Conservation (phyloP, 2,329 filamentous ascomycete species). For the Tolypocladium endophyticum region DNA sequence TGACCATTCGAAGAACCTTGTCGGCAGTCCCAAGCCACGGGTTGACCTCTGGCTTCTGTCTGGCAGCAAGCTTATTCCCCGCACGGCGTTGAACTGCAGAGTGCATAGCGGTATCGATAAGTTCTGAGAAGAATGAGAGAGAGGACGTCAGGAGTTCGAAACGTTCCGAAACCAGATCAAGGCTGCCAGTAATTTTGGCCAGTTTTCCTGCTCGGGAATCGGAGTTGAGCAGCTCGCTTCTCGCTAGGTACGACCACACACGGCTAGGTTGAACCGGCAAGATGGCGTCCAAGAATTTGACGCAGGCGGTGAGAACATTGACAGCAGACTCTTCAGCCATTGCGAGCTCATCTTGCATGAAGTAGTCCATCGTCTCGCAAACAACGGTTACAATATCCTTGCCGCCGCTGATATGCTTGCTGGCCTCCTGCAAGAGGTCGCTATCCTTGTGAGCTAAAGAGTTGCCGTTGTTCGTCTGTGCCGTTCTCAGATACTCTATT, state of each 20-base stretch:
- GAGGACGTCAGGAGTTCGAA: conserved; percentile 70
- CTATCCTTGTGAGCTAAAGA: conserved; percentile 23
- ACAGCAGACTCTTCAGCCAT: conserved; percentile 55
- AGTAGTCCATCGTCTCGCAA: conserved; percentile 72
- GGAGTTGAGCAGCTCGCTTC: conserved; percentile 68
- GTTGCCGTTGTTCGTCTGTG: conserved; percentile 8
- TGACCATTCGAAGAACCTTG: conserved; percentile 61
- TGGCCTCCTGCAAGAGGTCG: conserved; percentile 42
- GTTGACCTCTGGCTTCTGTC: conserved; percentile 36
- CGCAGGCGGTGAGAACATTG: conserved; percentile 56
- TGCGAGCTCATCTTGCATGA: conserved; percentile 45
- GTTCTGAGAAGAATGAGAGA: conserved; percentile 59
- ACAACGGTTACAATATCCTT: conserved; percentile 73
- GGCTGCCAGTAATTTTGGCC: conserved; percentile 65
- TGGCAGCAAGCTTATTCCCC: conserved; percentile 35
- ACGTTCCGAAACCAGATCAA: conserved; percentile 66
- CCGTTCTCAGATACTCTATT: conserved; percentile 31
- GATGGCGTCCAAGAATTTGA: conserved; percentile 69
- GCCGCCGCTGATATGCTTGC: conserved; percentile 45
- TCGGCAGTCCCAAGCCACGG: conserved; percentile 67
- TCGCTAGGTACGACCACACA: conserved; percentile 81
- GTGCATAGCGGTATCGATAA: conserved; percentile 65
- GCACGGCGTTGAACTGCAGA: conserved; percentile 58
- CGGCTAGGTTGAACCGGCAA: conserved; percentile 67
- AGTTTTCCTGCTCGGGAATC: conserved; percentile 69